Conservation (phyloP, 345 rosid species). For the Gossypium turneri region DNA sequence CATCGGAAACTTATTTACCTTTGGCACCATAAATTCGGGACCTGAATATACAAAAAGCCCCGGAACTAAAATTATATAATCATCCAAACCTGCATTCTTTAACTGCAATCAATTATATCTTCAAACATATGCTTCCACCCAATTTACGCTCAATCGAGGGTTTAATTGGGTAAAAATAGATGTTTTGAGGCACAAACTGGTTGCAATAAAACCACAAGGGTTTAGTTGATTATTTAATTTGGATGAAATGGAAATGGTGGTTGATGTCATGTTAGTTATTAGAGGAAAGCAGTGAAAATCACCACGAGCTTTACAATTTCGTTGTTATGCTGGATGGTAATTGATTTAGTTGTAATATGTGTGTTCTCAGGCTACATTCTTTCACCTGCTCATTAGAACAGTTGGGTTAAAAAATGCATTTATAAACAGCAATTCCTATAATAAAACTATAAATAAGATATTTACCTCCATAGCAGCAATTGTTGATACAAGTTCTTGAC, state of each 20-base stretch:
- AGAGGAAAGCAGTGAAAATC: conserved; percentile 10
- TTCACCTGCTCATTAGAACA: conserved; percentile 44
- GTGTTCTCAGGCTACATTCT: conserved; percentile 65
- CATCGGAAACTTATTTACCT: conserved; percentile 4
- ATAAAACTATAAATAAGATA: neutral
- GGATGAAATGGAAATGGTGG: neutral
- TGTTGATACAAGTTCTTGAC: conserved; percentile 51
- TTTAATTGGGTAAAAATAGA: neutral
- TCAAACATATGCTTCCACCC: neutral
- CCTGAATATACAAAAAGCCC: neutral
- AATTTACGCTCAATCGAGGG: neutral
- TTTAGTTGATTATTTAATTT: neutral
- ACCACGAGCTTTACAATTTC: conserved; percentile 27
- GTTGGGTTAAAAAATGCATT: neutral
- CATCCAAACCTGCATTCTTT: neutral
- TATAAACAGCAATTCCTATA: neutral
- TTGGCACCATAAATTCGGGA: neutral
- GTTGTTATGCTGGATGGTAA: conserved; percentile 33
- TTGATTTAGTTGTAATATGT: conserved; percentile 42
- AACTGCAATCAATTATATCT: neutral
- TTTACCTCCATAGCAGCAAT: conserved; percentile 64
- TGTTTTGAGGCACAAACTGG: neutral
- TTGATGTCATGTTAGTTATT: conserved; percentile 25
- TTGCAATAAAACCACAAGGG: neutral
- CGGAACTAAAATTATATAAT: neutral